Conservation (phyloP, 805 yeast genomes). For the Cyberlindnera galapagoensis region DNA sequence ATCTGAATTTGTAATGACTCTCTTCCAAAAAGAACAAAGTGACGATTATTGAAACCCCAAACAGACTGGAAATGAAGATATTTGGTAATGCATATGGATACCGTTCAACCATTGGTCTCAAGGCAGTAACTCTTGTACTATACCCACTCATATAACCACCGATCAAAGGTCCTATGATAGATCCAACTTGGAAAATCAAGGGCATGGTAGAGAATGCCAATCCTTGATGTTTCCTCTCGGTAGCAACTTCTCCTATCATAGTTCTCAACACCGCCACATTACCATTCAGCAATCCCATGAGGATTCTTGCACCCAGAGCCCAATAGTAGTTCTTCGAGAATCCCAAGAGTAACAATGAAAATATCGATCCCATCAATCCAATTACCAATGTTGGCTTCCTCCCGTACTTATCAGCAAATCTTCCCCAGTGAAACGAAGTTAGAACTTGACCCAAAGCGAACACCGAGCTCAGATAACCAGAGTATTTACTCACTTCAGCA, state of each 20-base stretch:
- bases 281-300: constrained; percentile 11
- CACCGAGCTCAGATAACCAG: constrained; percentile 9
- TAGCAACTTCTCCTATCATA: constrained; percentile 11
- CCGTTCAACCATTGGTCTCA: constrained; percentile 5
- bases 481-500: constrained; percentile 9
- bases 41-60: constrained; percentile 1
- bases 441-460: constrained; percentile 11
- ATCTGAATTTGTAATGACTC: constrained; percentile 7
- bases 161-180: constrained; percentile 11
- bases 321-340: constrained; percentile 7
- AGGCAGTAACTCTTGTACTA: constrained; percentile 2
- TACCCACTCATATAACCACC: constrained; percentile 13
- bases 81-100: constrained; percentile 13
- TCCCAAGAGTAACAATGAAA: constrained; percentile 5
- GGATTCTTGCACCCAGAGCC: constrained; percentile 5
- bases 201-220: constrained; percentile 12
- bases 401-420: constrained; percentile 10
- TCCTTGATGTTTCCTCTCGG: constrained; percentile 12
- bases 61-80: constrained; percentile 5
- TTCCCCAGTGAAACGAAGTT: constrained; percentile 10
- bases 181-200: constrained; percentile 7
- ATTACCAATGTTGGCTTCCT: constrained; percentile 9
- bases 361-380: constrained; percentile 1
- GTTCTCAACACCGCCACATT: constrained; percentile 14
- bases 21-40: constrained; percentile 11